Evolutionary conservation across 331 rosid species (phyloP), one percentile per base, ranked within the genome.

Genomic region (Acacia concinna): DNA sequence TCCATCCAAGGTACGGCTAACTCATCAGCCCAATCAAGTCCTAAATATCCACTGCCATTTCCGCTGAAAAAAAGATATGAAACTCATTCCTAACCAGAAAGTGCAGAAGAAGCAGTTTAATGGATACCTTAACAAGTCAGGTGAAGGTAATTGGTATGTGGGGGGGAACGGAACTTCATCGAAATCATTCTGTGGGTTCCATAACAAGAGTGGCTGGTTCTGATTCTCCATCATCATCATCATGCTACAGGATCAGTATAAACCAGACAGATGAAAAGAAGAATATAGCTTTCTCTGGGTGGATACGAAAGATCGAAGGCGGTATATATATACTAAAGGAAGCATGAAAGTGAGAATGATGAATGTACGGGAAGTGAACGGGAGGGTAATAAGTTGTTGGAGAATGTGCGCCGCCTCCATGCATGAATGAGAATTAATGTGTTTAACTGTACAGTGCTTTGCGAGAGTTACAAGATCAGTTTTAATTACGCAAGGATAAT

Each of bases 21-120:
- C 25, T 79, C 89, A 37, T 71, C 80, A 37, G 84, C 81, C 86
- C 88, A 88, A 67, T 84, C 89, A 51, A 74, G 12, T 31, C 81
- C 75, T 34, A 51, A 51, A 75, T 27, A 82, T 11, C 73, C 84
- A 47, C 44, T 65, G n/a, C 81, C 69, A 79, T 75, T 72, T 40
- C 43, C 77, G 75, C 84, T 78, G 79, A 13, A 11, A 2, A 54
- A 23, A 9, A 70, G 8, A 49, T 60, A 54, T 32, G 17, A 49
- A 34, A 73, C 31, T 15, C 13, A 52, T 34, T 71, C 51, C 9
- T 4, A 40, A 64, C 57, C 34, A 27, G 9, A 10, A 46, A 13
- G 7, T 7, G 6, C 14, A 46, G 18, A 46, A 14, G 3, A 27
- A 62, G 13, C 52, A 46, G 18, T 40, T 60, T 52, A 23, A 35